A percentile compares a stretch with the other conserved stretches of the same genome.
Evolutionary conservation across 306 rosid species (phyloP).

Genomic region (Boehmeria nivea): DNA sequence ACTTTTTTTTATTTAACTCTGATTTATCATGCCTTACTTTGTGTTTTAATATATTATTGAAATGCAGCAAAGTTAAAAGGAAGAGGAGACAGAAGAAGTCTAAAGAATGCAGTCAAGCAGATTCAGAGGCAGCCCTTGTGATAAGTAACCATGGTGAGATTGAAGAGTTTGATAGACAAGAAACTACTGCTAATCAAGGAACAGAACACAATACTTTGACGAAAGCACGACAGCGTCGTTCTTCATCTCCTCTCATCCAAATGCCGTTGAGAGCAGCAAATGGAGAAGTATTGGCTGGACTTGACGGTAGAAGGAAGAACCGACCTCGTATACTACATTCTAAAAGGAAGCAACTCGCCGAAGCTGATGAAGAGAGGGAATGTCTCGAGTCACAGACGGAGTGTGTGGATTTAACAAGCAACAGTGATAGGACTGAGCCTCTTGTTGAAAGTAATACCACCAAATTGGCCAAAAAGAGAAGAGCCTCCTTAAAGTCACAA

Average conservation of each 20-base stretch:
- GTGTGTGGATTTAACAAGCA: not conserved
- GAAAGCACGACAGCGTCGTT: not conserved
- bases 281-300: not conserved
- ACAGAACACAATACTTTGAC: not conserved
- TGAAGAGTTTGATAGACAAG: constrained; percentile 15
- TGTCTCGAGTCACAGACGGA: not conserved
- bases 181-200: not conserved
- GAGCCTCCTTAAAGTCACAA: constrained; percentile 1
- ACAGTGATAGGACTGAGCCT: not conserved
- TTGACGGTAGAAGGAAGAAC: constrained; percentile 2
- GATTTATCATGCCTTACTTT: no score
- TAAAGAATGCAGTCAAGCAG: constrained; percentile 20
- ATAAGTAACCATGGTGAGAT: constrained; percentile 7
- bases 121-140: constrained; percentile 13
- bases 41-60: no score
- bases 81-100: constrained; percentile 30
- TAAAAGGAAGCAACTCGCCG: constrained; percentile 2
- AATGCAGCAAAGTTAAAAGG: constrained; percentile 44
- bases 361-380: not conserved
- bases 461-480: not conserved
- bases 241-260: constrained; percentile 6
- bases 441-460: not conserved
- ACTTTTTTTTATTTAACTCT: no score
- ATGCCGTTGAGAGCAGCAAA: not conserved
- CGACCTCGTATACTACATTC: constrained; percentile 5